These are phyloP conservation scores for Rosa multiflora DNA, from an alignment of 306 rosid genomes.

Conservation along the genomic window DNA sequence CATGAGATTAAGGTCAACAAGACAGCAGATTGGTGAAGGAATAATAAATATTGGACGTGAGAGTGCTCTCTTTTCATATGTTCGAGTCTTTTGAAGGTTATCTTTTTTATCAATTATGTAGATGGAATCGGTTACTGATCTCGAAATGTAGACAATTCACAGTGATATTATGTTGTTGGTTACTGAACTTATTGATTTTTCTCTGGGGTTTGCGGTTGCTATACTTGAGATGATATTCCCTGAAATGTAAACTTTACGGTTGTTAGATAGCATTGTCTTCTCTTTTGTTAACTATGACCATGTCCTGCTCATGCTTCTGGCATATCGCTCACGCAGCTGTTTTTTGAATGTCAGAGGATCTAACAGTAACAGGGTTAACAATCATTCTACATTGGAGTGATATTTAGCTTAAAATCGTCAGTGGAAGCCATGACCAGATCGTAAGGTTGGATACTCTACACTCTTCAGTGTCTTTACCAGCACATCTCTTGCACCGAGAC, in stretches of 20 bases:
- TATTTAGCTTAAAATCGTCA: conserved; percentile 23
- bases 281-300: background rate
- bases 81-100: background rate
- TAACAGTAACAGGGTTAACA: background rate
- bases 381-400: conserved; percentile 1
- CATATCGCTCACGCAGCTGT: background rate
- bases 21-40: background rate
- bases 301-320: background rate
- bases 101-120: background rate
- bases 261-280: background rate
- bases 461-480: conserved; percentile 4
- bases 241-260: too few species aligned
- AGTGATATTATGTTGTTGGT: background rate
- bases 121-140: background rate
- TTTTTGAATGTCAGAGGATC: conserved; percentile 4
- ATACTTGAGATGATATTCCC: background rate
- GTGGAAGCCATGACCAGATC: background rate
- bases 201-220: background rate
- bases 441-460: conserved; percentile 11
- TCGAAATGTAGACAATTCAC: background rate
- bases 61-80: background rate
- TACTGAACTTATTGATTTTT: too few species aligned
- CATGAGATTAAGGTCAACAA: background rate
- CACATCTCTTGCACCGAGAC: conserved; percentile 13
- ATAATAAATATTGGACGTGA: background rate